Evolutionary conservation across 225 moss, liverwort and hornwort species (phyloP).

Genomic region (Rhytidiadelphus loreus): DNA sequence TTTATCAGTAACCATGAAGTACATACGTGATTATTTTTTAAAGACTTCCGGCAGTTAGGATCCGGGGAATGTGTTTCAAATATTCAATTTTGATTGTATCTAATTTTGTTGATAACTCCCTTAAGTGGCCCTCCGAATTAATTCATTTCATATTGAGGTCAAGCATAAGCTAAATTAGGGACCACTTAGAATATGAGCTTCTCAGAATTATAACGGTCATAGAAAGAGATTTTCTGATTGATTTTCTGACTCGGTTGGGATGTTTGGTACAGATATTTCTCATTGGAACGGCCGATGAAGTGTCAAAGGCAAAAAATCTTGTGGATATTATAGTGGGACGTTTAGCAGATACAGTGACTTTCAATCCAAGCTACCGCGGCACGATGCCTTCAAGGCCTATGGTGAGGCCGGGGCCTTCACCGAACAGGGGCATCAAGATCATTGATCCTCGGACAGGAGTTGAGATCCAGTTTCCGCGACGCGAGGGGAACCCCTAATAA

Average conservation of each 20-base stretch:
- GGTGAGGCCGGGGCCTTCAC: neutral
- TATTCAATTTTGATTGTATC: neutral
- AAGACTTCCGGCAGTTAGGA: neutral
- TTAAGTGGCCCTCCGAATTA: neutral
- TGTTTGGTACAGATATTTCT: slow-evolving; percentile 63
- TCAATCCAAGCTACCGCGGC: neutral
- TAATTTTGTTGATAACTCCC: neutral
- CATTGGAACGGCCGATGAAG: slow-evolving; percentile 73
- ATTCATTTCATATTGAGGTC: neutral
- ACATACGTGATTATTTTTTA: neutral
- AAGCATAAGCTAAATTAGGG: neutral
- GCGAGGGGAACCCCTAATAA: neutral
- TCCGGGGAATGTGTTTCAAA: neutral
- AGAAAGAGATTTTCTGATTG: neutral
- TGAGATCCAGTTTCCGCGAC: neutral
- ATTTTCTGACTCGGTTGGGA: neutral
- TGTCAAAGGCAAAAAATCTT: slow-evolving; percentile 68
- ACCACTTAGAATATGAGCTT: neutral
- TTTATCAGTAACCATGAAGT: neutral
- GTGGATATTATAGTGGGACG: slow-evolving; percentile 36
- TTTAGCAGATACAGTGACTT: slow-evolving; percentile 1
- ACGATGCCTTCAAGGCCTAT: neutral
- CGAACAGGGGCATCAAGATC: slow-evolving; percentile 5
- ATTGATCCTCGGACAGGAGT: neutral
- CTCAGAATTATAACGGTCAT: neutral